Base-by-base conservation (phyloP, 1,284 basidiomycete species). In the Ustilago shanxiensis region DNA sequence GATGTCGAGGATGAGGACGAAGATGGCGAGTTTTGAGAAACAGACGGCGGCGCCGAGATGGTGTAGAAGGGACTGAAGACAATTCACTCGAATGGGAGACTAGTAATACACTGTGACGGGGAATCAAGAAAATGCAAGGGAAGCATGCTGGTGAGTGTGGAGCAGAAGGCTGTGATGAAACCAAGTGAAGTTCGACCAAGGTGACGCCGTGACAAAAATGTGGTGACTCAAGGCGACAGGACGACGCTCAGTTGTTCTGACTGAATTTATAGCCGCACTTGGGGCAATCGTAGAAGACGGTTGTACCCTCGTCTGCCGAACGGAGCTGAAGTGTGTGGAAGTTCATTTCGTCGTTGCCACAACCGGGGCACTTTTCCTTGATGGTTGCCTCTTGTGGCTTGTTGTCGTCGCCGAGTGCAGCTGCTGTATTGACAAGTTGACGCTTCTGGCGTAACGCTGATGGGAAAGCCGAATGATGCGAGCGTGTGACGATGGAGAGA, bases 401-500 rank as follows among this genome's bases (percentile, higher is more conserved):
- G n/a, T 67, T 61, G 28, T 64, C 69, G 52, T 77, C 71, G 28
- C 65, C 67, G 11, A 66, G 50, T 10, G 67, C 50, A 24, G 64
- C 62, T 49, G 65, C 66, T 52, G 81, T 77, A 87, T 94, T 93
- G 0, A 95, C 96, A 39, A 89, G 83, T 84, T 95, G 95, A 57
- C 95, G 90, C 85, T 95, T 95, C 79, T 95, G 93, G 77, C 92
- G 89, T 67, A 99, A 87, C 0, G 91, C 90, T 26, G 94, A 95
- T 0, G 96, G 96, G 87, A 99, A 98, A 9, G 96, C 96, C 71
- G 95, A 93, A 0, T 94, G 92, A 73, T 95, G 93, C 1, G 95
- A 97, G 44, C 91, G 91, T 0, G 96, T 99, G 54, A 92, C 91
- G 66, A 97, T 95, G 75, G 93, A 91, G 35, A 93, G 92, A 85